Evolutionary conservation across 2,329 filamentous ascomycete genomes (phyloP), one percentile per base, ranked within the genome.

Genomic region (Fusarium newnesense): DNA sequence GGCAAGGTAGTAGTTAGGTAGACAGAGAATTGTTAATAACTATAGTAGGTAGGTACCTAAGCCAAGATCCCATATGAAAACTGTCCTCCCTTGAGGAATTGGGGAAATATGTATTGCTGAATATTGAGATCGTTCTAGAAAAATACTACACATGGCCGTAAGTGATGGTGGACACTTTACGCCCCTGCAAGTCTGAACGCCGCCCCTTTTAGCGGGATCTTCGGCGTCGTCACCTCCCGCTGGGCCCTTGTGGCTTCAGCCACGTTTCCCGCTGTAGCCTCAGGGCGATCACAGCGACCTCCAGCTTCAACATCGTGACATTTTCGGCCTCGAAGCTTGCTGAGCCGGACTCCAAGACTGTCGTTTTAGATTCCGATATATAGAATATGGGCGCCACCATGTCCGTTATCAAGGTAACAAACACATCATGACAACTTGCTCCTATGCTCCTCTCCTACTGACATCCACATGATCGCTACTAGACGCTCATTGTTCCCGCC

Each of bases 401-500:
- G 53, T 80, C 78, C 28, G 79, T 81, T 69, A 72, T 83, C 75
- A 83, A 83, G 77, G 82, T 80, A 65, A 66, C 24, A 44, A 28
- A 64, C 28, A 40, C 52, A 60, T 74, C 69, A 67, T 60, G 59
- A 47, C 67, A 67, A 52, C 58, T 52, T 36, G 9, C 36, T 21
- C 40, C 16, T n/a, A 34, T 63, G 18, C 64, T 58, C 49, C 37
- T 24, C 61, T 58, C 24, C 42, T 36, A 52, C 60, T 73, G 58
- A 72, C 71, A 78, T 26, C 24, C 19, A n/a, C 19, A 26, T 60
- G 42, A 46, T 60, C 36, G 18, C 59, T 54, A 52, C 11, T 77
- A 95, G 93, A 93, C 91, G 9, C 83, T 95, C 70, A 81, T 94
- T 76, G 84, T 94, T 72, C 93, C 93, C 39, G 92, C 92, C 60